phyloP scores from a whole-genome alignment of 768 basidiomycete genomes.

The Pisolithus tinctorius region DNA sequence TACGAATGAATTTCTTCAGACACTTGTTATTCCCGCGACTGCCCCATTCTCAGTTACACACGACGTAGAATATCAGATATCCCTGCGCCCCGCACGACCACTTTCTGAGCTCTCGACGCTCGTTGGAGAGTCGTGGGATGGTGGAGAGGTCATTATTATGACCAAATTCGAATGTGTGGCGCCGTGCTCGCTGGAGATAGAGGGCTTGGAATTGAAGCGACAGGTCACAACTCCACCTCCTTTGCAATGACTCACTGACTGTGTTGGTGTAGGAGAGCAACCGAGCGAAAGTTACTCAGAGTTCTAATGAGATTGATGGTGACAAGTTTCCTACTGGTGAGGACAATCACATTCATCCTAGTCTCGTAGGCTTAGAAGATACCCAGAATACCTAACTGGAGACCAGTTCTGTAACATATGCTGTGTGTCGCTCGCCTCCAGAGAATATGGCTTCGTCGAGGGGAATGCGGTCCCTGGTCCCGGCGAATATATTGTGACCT shows the following conservation, averaged over 20 bases:
- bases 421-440: constrained; percentile 40
- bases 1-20: constrained; percentile 52
- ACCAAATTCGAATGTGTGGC: constrained; percentile 48
- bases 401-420: constrained; percentile 59
- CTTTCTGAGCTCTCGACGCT: constrained; percentile 49
- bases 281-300: constrained; percentile 43
- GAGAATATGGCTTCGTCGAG: constrained; percentile 31
- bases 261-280: constrained; percentile 32
- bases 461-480: constrained; percentile 38
- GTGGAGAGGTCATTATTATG: constrained; percentile 52
- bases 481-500: constrained; percentile 54
- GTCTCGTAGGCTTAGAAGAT: not conserved
- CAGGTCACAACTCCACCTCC: constrained; percentile 32
- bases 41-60: constrained; percentile 52
- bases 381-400: constrained; percentile 53
- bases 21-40: constrained; percentile 61
- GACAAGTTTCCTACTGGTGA: constrained; percentile 43
- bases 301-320: constrained; percentile 38
- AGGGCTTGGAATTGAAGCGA: constrained; percentile 38
- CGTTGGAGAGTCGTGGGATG: constrained; percentile 48
- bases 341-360: constrained; percentile 5
- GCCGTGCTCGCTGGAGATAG: constrained; percentile 51
- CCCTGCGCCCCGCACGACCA: constrained; percentile 35
- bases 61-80: constrained; percentile 46
- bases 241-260: not conserved